Base-by-base conservation (phyloP, 192 early-diverging fungal genomes). In the Coemansia sp. region DNA sequence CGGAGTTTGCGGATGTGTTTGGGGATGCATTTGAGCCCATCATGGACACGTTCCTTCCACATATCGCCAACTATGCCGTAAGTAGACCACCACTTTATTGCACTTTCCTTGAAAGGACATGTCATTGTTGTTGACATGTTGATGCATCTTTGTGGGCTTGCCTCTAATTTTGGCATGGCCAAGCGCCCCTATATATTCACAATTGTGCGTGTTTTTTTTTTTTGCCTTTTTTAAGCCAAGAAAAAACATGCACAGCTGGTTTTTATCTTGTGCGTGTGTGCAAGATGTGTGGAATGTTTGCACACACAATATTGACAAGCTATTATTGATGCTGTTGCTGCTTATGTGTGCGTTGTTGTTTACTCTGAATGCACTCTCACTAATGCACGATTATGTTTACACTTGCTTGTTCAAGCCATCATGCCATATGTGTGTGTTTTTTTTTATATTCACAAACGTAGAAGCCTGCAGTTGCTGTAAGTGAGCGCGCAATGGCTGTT, bases 401-500 rank as follows among this genome's bases (percentile, higher is more conserved):
- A 14, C 39, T 17, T 10, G 39, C 19, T 58, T 58, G n/a, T 5
- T 31, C 30, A 20, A 39, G 56, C 56, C n/a, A 32, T 20, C 56
- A 20, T 27, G 30, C 11, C 14, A 19, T n/a, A n/a, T 27, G 24
- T 19, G 6, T 32, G 30, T 23, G 10, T 30, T 14, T 17, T 23
- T 23, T 30, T 29, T 17, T 58, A 25, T 57, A 29, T n/a, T 31
- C 3, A 10, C 14, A 20, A n/a, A 5, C 50, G 66, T 92, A 92
- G 83, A 85, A 68, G 71, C 75, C 86, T 36, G 65, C 84, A 20
- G 85, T 87, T 63, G 85, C 87, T 3, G 75, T 83, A 23, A 84
- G 87, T 55, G 94, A 96, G 71, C 90, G 94, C 36, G 92, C 90
- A 42, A 94, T 95, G 93, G 91, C 93, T 7, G 87, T 94, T 50